Base-by-base conservation (phyloP, 2,329 filamentous ascomycete species). In the Penicillium sp. region DNA sequence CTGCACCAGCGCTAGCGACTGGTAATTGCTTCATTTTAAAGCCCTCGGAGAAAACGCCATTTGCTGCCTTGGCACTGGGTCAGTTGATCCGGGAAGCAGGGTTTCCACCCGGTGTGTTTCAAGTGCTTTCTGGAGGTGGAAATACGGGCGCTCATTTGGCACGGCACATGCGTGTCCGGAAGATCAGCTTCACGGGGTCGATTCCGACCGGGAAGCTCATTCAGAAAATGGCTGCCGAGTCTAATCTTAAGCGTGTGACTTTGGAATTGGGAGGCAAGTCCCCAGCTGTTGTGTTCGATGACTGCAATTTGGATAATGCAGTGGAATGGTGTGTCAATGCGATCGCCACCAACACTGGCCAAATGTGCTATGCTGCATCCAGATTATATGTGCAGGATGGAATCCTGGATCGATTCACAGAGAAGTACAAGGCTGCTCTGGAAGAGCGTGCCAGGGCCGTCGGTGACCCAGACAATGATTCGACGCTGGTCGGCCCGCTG, bases 331-430 rank as follows among this genome's bases (percentile, higher is more conserved):
- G 80, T 39, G 84, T 87, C 58, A 60, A 71, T 27, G 76, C 74
- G 26, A 75, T 78, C 60, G 26, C 21, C 1, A 80, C 75, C 44
- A 87, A 87, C 69, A 77, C 81, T 66, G 86, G 86, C 39, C 85
- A 88, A 69, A 80, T 86, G 45, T 88, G 86, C 74, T 68, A 65
- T 54, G 70, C 69, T 44, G 66, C 63, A n/a, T 90, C 89, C 56
- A 87, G 91, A 68, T 84, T 95, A 73, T 93, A 90, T 77, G 90
- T 95, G 49, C 90, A 95, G 73, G 90, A 93, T 68, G 80, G 81
- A 59, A 88, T 95, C 75, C 93, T 93, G 79, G 90, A 95, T 80
- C 87, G 90, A 80, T 95, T 95, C 21, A 19, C 33, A 6, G 50
- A 21, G 14, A 19, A 26, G n/a, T 53, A 49, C 14, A 52, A 52